Evolutionary conservation across 2,329 filamentous ascomycete species (phyloP), one percentile per base, ranked within the genome.

Genomic region (Penicillium sp.): DNA sequence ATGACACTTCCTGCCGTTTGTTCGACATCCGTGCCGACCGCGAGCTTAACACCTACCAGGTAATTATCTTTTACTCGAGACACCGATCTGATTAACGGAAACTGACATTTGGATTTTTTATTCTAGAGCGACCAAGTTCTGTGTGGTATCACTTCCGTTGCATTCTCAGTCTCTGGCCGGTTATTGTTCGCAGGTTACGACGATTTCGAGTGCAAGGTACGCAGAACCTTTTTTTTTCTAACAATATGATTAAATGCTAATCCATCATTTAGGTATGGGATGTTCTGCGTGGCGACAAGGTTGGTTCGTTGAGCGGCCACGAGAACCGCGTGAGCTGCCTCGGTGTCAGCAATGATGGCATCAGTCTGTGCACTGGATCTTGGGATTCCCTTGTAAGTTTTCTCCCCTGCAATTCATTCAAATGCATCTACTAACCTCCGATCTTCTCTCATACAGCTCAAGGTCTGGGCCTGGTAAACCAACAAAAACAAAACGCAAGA

Each of bases 131-230:
- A 96, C 74, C 93, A 96, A 71, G 96, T 97, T 69, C 86, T 97
- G 52, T 99, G 94, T 75, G 94, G 94, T 70, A 97, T 99, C 71
- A 99, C 94, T 25, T 99, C 94, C 5, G 94, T 99, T 48, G 94
- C 93, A 59, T 97, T 96, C 69, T 99, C 94, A 17, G 93, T 99
- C 15, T 99, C 94, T 57, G 94, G 94, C 58, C 87, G 94, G 74
- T 82, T 99, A 70, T 82, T 99, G 41, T 99, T 99, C 75, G 94
- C 94, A 56, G 94, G 94, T 67, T 99, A 99, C 72, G 94, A 99
- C 72, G 94, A 99, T 75, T 99, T 96, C 71, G 94, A 99, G 80
- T 99, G 94, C 93, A 99, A 97, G 89, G 93, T 96, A 81, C 71
- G 86, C 70, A 27, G 42, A 19, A 5, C 29, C 17, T 8, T 50